Evolutionary conservation across 208 protist genomes (phyloP), one percentile per base, ranked within the genome.

Genomic region (Wallacemonas collosoma): DNA sequence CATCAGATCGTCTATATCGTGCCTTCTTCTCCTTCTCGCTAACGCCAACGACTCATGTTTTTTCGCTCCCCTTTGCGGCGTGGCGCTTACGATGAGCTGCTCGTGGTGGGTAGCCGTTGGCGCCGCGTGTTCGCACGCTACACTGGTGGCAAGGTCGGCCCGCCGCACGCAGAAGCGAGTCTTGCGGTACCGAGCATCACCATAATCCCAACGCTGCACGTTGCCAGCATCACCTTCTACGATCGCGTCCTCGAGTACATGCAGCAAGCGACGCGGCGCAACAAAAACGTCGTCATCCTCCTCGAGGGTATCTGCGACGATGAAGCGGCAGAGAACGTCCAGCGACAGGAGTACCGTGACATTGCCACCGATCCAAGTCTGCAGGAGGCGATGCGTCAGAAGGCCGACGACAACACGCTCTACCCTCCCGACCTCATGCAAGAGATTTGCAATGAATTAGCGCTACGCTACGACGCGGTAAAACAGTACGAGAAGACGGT

Each of bases 251-350:
- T 96, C 3, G 83, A 94, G 72, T 96, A 96, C 79, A 88, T 96
- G 78, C 74, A 87, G 60, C 65, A 86, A 45, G 85, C 92, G n/a
- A 82, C 91, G 40, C 67, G 79, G 36, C 72, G 81, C 70, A 82
- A 87, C 62, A 65, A 72, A 40, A 85, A 91, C 72, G 83, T 85
- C 4, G 77, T 93, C 35, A 88, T 96, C 63, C 80, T 96, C 11
- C 86, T 96, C n/a, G 89, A 96, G 62, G 92, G 92, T 62, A 88
- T 96, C 70, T 96, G 92, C 70, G 92, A 96, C 65, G 90, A 77
- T 63, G 64, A 85, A 39, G 89, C 85, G 60, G 86, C 81, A 41
- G 86, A 88, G 79, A 65, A 72, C 55, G 78, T 79, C 70, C 92
- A 96, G 83, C 86, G 92, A 84, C 71, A 87, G 56, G 92, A 96